Evolutionary conservation across 2,329 filamentous ascomycete genomes (phyloP), one percentile per base, ranked within the genome.

Genomic region (Fusarium sp.): DNA sequence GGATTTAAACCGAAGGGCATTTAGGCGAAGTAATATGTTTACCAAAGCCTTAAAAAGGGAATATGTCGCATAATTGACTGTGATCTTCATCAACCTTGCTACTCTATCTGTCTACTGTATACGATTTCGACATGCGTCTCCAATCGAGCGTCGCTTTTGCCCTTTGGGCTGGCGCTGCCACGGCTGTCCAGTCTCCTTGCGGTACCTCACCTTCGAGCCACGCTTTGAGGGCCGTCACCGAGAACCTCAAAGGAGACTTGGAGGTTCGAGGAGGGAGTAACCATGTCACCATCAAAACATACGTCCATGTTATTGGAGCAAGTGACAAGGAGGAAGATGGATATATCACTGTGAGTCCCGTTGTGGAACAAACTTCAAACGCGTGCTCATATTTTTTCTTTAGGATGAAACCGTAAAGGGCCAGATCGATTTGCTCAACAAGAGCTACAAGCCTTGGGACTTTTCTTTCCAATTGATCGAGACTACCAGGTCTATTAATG

Each of bases 381-480:
- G 35, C 6, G 35, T 8, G 14, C 35, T 37, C 35, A 37, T 37
- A 37, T 37, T 6, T 0, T 11, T 3, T 29, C 0, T 20, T 1
- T 5, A 74, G 72, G 39, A 74, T 5, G n/a, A 64, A 2, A 74
- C 45, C 0, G 58, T 74, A 0, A 27, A 64, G 1, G 35, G n/a
- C 0, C 50, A 74, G 29, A 50, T 74, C 1, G 20, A 35, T 3
- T 24, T 64, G 1, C 61, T 74, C 6, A 74, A 69, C 13, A 10
- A 66, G 5, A 61, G 24, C 0, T 74, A 24, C n/a, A 69, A 74
- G 10, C 58, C 58, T 2, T 48, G 50, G 43, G 22, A 64, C 18
- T 69, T 74, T 8, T 65, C 58, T 0, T 74, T 74, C 41, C 66
- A 61, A 4, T 7, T 74, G 16, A 62, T 52, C 6, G 71, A 74